Conservation (phyloP, 192 early-diverging fungal genomes). For the Funneliformis mosseae region DNA sequence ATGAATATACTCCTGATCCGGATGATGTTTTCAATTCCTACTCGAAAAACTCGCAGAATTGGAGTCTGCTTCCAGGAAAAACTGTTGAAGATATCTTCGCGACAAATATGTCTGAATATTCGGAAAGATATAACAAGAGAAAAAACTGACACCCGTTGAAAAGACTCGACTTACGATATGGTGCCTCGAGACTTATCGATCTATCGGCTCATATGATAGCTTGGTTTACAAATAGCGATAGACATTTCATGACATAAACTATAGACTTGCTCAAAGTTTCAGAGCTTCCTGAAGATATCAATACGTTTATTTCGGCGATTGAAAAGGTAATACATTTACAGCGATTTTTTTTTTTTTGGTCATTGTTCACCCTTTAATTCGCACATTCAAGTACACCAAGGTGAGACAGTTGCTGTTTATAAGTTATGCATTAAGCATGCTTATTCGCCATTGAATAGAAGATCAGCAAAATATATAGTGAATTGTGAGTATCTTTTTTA, state of each 20-base stretch:
- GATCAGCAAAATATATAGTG: slow-evolving; percentile 27
- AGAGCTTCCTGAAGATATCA: no score
- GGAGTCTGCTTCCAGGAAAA: no score
- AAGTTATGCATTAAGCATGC: slow-evolving; percentile 20
- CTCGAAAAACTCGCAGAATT: no score
- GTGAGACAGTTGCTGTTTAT: background rate
- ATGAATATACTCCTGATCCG: no score
- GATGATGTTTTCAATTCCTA: no score
- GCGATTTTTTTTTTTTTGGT: background rate
- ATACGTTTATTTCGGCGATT: no score
- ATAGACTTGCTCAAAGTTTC: background rate
- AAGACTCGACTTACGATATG: slow-evolving; percentile 32
- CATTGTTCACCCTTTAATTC: slow-evolving; percentile 7
- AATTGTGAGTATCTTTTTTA: slow-evolving; percentile 30
- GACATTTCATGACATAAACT: slow-evolving; percentile 19
- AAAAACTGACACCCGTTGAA: slow-evolving; percentile 17
- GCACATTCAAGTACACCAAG: background rate
- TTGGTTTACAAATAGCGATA: slow-evolving; percentile 30
- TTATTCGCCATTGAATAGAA: slow-evolving; percentile 24
- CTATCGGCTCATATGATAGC: slow-evolving; percentile 19
- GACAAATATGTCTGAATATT: slow-evolving; percentile 12
- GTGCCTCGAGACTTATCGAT: slow-evolving; percentile 29
- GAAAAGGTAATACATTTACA: no score
- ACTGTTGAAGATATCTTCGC: no score
- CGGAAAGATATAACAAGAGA: slow-evolving; percentile 22